phyloP scores from a whole-genome alignment of 257 asterid species.

The Solanum clarkiae region DNA sequence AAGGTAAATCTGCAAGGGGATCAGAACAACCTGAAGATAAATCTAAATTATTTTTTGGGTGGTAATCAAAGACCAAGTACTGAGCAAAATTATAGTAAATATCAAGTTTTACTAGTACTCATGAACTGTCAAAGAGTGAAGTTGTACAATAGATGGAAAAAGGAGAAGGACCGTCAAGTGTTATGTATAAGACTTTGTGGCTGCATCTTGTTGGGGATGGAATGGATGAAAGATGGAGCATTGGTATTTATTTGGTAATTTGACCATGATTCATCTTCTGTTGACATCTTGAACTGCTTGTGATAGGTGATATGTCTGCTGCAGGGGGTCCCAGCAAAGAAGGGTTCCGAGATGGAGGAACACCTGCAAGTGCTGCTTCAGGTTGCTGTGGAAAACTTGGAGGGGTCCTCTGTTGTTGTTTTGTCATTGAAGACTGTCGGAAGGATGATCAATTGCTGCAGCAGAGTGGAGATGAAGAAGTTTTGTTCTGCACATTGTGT shows the following conservation, averaged over 20 bases:
- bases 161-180: neutral
- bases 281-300: slow-evolving; percentile 11
- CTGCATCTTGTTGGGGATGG: neutral
- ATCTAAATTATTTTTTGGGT: neutral
- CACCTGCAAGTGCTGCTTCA: slow-evolving; percentile 20
- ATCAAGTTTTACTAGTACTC: neutral
- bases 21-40: neutral
- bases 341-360: slow-evolving; percentile 42
- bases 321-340: slow-evolving; percentile 52
- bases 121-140: neutral
- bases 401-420: slow-evolving; percentile 55
- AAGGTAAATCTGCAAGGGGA: neutral
- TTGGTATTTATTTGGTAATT: neutral
- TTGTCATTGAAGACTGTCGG: slow-evolving; percentile 73
- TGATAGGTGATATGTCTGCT: slow-evolving; percentile 36
- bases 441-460: slow-evolving; percentile 37
- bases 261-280: neutral
- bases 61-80: neutral
- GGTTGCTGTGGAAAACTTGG: slow-evolving; percentile 52
- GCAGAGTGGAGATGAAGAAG: slow-evolving; percentile 71
- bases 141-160: neutral
- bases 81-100: neutral
- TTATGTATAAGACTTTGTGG: neutral
- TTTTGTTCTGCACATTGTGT: slow-evolving; percentile 92
- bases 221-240: neutral